These are phyloP conservation scores for Ogataea corticis DNA, from an alignment of 805 yeast species.

Conservation along the genomic window DNA sequence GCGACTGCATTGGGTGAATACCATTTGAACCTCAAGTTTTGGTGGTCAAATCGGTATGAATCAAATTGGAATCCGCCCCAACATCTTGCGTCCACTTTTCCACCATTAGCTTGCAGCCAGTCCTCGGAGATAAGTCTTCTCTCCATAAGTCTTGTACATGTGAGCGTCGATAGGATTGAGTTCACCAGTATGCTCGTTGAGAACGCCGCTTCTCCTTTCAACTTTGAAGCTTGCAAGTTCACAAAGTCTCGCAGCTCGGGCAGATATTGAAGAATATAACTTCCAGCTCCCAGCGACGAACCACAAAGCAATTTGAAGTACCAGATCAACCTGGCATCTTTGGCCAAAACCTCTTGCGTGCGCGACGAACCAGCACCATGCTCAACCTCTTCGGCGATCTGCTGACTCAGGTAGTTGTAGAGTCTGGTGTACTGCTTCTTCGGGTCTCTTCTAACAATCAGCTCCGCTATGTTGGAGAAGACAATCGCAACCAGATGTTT, in stretches of 20 bases:
- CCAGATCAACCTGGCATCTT: slow-evolving; percentile 77
- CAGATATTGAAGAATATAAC: slow-evolving; percentile 42
- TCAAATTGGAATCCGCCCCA: slow-evolving; percentile 80
- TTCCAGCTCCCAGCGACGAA: slow-evolving; percentile 67
- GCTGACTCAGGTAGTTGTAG: slow-evolving; percentile 45
- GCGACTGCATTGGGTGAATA: slow-evolving; percentile 62
- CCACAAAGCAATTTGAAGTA: slow-evolving; percentile 69
- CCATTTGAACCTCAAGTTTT: slow-evolving; percentile 68
- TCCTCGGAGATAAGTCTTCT: slow-evolving; percentile 52
- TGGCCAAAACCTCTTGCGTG: slow-evolving; percentile 63
- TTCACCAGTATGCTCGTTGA: slow-evolving; percentile 58
- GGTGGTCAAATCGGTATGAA: slow-evolving; percentile 45
- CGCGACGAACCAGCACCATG: slow-evolving; percentile 82
- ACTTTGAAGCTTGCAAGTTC: slow-evolving; percentile 41
- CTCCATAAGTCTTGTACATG: slow-evolving; percentile 61
- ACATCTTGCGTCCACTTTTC: slow-evolving; percentile 44
- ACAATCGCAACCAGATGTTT: slow-evolving; percentile 62
- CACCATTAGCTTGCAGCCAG: slow-evolving; percentile 38
- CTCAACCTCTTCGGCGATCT: slow-evolving; percentile 68
- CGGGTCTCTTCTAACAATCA: slow-evolving; percentile 67
- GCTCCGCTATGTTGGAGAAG: slow-evolving; percentile 70
- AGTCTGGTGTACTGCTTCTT: slow-evolving; percentile 43
- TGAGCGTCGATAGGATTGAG: slow-evolving; percentile 61
- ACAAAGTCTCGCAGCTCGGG: slow-evolving; percentile 49
- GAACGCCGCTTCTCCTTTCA: slow-evolving; percentile 62